Percentiles rank a stretch among this genome's conserved stretches.
phyloP scores from a whole-genome alignment of 2,329 filamentous ascomycete species.

The Aspergillus fumigatiaffinis region DNA sequence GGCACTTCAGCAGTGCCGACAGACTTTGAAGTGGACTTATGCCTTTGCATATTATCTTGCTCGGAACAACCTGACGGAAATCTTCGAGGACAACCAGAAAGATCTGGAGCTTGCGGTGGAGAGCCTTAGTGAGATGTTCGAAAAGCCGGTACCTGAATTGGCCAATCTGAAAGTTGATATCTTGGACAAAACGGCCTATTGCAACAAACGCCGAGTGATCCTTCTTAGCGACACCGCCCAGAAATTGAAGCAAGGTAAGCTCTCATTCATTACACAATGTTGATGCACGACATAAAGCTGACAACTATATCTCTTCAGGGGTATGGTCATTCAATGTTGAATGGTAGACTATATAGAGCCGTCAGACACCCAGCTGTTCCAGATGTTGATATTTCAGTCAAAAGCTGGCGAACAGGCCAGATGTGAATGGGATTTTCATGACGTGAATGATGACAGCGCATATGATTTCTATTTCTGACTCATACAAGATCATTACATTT shows the following conservation, averaged over 20 bases:
- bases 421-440: slow-evolving; percentile 16
- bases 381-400: background rate
- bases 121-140: slow-evolving; percentile 97
- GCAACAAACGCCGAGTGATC: slow-evolving; percentile 86
- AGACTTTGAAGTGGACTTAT: slow-evolving; percentile 99
- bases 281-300: slow-evolving; percentile 4
- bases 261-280: background rate
- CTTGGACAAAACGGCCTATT: slow-evolving; percentile 97
- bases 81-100: slow-evolving; percentile 98
- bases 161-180: slow-evolving; percentile 90
- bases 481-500: slow-evolving; percentile 4
- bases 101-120: slow-evolving; percentile 97
- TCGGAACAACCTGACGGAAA: slow-evolving; percentile 90
- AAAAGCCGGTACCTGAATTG: slow-evolving; percentile 88
- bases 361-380: slow-evolving; percentile 8
- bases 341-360: slow-evolving; percentile 28
- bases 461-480: slow-evolving; percentile 12
- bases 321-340: slow-evolving; percentile 46
- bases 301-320: slow-evolving; percentile 23
- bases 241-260: slow-evolving; percentile 79
- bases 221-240: slow-evolving; percentile 88
- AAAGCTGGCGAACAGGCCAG: background rate
- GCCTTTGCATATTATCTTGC: slow-evolving; percentile 98
- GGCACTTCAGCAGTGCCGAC: slow-evolving; percentile 91
- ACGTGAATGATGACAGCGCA: slow-evolving; percentile 17